Percentiles rank a stretch among this genome's conserved stretches.
phyloP scores from a whole-genome alignment of 2,329 filamentous ascomycete genomes.

The Fusarium metavorans region DNA sequence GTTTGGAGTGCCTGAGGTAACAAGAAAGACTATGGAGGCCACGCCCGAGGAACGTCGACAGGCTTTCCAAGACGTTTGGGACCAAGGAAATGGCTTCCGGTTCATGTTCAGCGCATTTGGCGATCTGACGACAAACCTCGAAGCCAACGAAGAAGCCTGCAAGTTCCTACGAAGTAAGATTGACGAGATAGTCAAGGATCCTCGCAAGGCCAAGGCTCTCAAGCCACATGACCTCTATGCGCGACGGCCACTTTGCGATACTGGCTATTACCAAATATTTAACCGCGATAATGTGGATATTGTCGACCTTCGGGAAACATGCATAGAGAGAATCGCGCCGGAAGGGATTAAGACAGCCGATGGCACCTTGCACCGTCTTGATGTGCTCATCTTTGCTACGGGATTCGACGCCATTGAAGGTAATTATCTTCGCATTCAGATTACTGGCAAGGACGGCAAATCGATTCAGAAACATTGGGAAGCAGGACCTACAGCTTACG shows the following conservation, averaged over 20 bases:
- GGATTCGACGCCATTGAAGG: neutral
- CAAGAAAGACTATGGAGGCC: neutral
- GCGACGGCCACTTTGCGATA: conserved; percentile 20
- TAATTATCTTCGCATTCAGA: neutral
- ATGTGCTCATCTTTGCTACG: conserved; percentile 51
- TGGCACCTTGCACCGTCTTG: conserved; percentile 48
- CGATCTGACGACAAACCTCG: conserved; percentile 25
- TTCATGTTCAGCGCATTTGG: conserved; percentile 48
- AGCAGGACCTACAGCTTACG: neutral
- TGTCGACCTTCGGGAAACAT: neutral
- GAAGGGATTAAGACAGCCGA: conserved; percentile 51
- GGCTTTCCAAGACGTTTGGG: conserved; percentile 46
- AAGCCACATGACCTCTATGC: conserved; percentile 32
- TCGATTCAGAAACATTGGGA: neutral
- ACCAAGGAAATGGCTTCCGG: conserved; percentile 44
- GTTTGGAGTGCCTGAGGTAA: neutral
- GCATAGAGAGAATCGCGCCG: conserved; percentile 45
- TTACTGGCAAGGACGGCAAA: neutral
- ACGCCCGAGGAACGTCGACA: conserved; percentile 6
- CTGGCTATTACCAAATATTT: neutral
- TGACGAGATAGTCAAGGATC: conserved; percentile 37
- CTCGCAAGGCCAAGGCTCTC: conserved; percentile 27
- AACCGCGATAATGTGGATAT: neutral
- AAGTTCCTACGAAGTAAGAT: conserved; percentile 42
- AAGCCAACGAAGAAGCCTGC: conserved; percentile 42